A percentile compares a stretch with the other conserved stretches of the same genome.
These are phyloP conservation scores for Theileria equi DNA, from an alignment of 169 alveolate genomes.

Conservation along the genomic window DNA sequence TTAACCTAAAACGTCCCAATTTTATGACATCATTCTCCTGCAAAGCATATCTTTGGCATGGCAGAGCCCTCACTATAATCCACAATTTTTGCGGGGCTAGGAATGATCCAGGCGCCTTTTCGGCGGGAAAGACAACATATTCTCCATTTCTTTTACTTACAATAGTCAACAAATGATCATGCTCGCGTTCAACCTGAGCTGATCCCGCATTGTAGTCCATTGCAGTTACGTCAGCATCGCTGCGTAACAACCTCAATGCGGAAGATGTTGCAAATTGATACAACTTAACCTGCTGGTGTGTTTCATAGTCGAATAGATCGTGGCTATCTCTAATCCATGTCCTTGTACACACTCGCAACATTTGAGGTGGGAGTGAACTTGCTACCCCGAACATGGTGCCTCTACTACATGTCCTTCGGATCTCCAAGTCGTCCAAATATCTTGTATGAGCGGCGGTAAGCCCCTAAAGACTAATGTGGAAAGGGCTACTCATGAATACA, in stretches of 20 bases:
- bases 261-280: constrained; percentile 60
- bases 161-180: constrained; percentile 51
- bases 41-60: constrained; percentile 76
- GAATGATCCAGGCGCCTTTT: constrained; percentile 38
- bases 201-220: constrained; percentile 10
- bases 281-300: constrained; percentile 75
- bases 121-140: constrained; percentile 74
- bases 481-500: too few species aligned
- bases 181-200: constrained; percentile 10
- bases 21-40: constrained; percentile 90
- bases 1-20: constrained; percentile 88
- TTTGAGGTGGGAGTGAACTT: constrained; percentile 31
- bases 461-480: too few species aligned
- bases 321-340: constrained; percentile 95
- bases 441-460: too few species aligned
- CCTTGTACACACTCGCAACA: constrained; percentile 78
- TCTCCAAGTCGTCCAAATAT: too few species aligned
- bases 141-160: constrained; percentile 28
- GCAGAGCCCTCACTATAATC: constrained; percentile 86
- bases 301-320: constrained; percentile 93
- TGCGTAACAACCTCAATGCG: constrained; percentile 46
- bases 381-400: background rate
- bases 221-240: constrained; percentile 32
- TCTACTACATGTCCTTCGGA: too few species aligned
- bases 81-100: constrained; percentile 82